Evolutionary conservation across 805 yeast species (phyloP), one percentile per base, ranked within the genome.

Genomic region (Pichia thaimueangensis): DNA sequence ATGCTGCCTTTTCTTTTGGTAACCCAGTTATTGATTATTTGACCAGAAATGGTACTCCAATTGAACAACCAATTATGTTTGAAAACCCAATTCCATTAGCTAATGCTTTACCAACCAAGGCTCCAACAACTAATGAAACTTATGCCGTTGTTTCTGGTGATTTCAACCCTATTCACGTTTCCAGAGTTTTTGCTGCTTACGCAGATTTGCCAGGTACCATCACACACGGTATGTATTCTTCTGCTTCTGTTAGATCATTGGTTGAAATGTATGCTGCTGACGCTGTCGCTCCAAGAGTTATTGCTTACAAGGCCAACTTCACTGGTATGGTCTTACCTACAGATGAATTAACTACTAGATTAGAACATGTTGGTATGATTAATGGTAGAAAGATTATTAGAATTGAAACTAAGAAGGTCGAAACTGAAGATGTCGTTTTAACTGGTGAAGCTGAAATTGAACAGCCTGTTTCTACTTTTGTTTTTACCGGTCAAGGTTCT

Each of bases 201-300:
- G 97, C 96, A 35, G 80, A 80, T 58, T 74, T 93, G 59, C 96
- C 96, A 46, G 98, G 98, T 53, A 93, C 97, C 30, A 93, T 93
- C 58, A 93, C 98, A 29, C 98, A 94, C 60, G 99, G 99, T 63
- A 94, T 93, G 99, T 94, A 78, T 75, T 86, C 97, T 17, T 85
- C 95, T 60, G 98, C 97, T 48, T 76, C 95, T 49, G 91, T 89
- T 54, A 83, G 98, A 72, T 79, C 94, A 27, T 76, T 88, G 61
- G 96, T 93, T 54, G 99, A 93, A 71, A 85, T 86, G 65, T 89
- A 96, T 87, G 98, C 98, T 50, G 98, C 99, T 50, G 89, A 88
- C 65, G 88, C 93, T 65, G 89, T 86, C 55, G 93, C 96, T 45
- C 78, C 89, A 35, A 86, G 98, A 70, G 97, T 94, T 47, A 80